Conservation (phyloP, 2,329 filamentous ascomycete species). For the Chaetothyriales sp. region DNA sequence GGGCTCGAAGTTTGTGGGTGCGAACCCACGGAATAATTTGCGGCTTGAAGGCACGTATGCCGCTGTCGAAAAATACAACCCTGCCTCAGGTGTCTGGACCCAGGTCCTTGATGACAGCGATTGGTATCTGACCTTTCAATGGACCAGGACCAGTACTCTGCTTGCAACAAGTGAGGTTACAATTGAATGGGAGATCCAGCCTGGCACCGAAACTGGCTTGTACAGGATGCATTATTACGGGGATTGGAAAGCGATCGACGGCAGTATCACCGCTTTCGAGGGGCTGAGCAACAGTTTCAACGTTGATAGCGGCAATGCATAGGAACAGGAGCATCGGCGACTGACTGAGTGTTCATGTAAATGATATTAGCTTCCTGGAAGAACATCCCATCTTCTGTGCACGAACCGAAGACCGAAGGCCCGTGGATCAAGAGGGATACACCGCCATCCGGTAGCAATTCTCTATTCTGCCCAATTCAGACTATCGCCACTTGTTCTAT, state of each 20-base stretch:
- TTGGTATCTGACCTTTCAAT: constrained; percentile 69
- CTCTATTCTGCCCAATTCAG: neutral
- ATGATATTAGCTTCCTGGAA: neutral
- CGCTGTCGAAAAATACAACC: constrained; percentile 50
- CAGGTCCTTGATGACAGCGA: constrained; percentile 58
- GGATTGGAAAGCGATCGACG: constrained; percentile 54
- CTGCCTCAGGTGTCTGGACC: constrained; percentile 40
- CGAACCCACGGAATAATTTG: constrained; percentile 81
- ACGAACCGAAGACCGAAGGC: neutral
- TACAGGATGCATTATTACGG: constrained; percentile 77
- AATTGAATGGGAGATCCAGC: constrained; percentile 64
- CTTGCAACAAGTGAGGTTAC: constrained; percentile 64
- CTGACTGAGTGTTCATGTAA: neutral
- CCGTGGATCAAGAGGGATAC: neutral
- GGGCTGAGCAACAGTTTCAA: constrained; percentile 42
- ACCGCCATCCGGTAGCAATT: neutral
- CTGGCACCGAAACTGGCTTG: constrained; percentile 37
- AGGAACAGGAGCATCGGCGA: neutral
- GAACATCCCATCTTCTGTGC: neutral
- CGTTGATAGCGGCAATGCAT: constrained; percentile 14
- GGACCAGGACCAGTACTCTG: constrained; percentile 55
- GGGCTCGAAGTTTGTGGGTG: constrained; percentile 59
- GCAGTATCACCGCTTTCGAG: constrained; percentile 51
- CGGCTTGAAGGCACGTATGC: constrained; percentile 63
- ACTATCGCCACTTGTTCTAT: no score